Base-by-base conservation (phyloP, 306 rosid genomes). In the Prinsepia uniflora region DNA sequence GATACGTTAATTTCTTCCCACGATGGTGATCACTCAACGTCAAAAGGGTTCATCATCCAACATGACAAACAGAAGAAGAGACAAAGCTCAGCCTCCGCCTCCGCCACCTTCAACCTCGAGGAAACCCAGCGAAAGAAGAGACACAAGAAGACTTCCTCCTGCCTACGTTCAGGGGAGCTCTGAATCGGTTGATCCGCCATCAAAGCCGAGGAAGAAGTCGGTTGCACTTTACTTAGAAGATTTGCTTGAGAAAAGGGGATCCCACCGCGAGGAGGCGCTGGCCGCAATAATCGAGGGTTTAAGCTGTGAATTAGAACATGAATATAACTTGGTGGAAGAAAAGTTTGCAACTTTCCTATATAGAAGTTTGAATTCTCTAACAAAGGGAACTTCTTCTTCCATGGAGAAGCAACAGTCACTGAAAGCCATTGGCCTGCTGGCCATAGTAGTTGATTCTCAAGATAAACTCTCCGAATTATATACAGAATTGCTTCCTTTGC, bases 341-440 rank as follows among this genome's bases (percentile, higher is more conserved):
- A 73, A 68, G 57, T 73, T 72, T 1, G 67, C 62, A 11, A 71
- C 72, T 7, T 52, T 53, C 19, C 55, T 76, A 8, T 65, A 63
- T 18, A 72, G 40, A 1, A 44, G 67, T 7, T 39, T 76, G 43
- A 54, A 41, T 56, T 55, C 34, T 8, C 11, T 66, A 3, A 81
- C 74, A 63, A 74, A n/a, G 7, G 77, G 77, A 19, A 77, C 76
- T 41, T 41, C 68, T 34, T 78, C 76, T 41, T 40, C 58, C n/a
- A 53, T 56, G 61, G 82, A 78, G 57, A 68, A 46, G 13, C 56
- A 75, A 10, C 42, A 48, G 45, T 76, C 80, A 45, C 55, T 70
- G 18, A 74, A 62, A 6, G 68, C 61, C 46, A 54, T 78, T 4
- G 84, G 81, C 12, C 52, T 77, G 60, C 70, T 81, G 69, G 79